Evolutionary conservation across 345 rosid species (phyloP).

Genomic region (Corchorus capsularis): DNA sequence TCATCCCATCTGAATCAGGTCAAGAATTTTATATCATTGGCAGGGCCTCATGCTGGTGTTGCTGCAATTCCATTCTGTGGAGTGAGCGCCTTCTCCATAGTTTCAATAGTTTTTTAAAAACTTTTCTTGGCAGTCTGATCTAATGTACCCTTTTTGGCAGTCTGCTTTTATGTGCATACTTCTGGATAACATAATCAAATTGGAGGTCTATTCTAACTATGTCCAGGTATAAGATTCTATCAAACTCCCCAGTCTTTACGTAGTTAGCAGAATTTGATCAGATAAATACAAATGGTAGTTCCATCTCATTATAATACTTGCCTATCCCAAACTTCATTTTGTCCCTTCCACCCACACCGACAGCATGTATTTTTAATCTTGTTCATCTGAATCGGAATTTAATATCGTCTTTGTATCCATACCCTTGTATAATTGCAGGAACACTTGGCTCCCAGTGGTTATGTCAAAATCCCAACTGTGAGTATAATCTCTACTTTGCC

Average conservation of each 20-base stretch:
- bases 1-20: constrained; percentile 48
- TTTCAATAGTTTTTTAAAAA: constrained; percentile 11
- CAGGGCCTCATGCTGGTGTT: constrained; percentile 83
- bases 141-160: constrained; percentile 6
- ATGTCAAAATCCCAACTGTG: constrained; percentile 77
- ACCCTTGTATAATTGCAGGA: constrained; percentile 58
- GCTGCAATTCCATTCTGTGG: constrained; percentile 87
- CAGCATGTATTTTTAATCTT: constrained; percentile 12
- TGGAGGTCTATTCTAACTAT: constrained; percentile 62
- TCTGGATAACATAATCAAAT: constrained; percentile 60
- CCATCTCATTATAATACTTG: neutral
- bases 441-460: constrained; percentile 86
- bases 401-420: constrained; percentile 9
- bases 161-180: constrained; percentile 58
- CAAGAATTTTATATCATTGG: constrained; percentile 73
- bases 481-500: constrained; percentile 32
- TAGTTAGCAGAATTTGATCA: neutral
- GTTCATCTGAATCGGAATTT: neutral
- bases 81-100: constrained; percentile 41
- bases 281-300: neutral
- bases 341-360: neutral
- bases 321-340: neutral
- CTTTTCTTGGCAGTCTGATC: neutral
- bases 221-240: constrained; percentile 56
- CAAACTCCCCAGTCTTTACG: neutral